Conservation (phyloP, 176 grass and related monocot genomes). For the Oryza punctata region DNA sequence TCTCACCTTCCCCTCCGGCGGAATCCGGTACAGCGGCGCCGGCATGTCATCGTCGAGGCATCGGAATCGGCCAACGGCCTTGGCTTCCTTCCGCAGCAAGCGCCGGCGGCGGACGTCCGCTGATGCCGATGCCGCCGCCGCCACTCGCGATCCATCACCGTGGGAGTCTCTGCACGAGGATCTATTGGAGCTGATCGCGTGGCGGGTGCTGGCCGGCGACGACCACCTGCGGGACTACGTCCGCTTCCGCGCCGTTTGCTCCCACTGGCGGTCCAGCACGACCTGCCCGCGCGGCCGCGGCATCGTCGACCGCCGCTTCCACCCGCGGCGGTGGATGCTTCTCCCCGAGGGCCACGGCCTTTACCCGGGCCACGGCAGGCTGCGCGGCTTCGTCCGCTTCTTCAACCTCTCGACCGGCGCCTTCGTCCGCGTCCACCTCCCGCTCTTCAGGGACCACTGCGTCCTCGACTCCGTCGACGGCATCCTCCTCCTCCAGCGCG, state of each 20-base stretch:
- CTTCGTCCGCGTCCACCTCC: neutral
- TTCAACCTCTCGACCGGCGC: neutral
- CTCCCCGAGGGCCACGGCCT: neutral
- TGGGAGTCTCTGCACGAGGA: neutral
- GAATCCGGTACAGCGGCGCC: no score
- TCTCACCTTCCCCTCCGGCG: no score
- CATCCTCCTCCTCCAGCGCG: neutral
- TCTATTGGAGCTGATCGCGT: neutral
- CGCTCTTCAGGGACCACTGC: neutral
- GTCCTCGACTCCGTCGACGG: neutral
- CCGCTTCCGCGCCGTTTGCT: slow-evolving; percentile 1
- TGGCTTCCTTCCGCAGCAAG: neutral
- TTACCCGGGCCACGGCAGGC: neutral
- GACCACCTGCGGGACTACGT: neutral
- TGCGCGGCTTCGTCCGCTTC: neutral
- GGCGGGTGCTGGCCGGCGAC: neutral
- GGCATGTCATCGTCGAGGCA: neutral
- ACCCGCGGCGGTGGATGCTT: slow-evolving; percentile 15
- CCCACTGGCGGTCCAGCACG: neutral
- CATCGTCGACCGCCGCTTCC: slow-evolving; percentile 6
- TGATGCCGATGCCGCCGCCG: no score
- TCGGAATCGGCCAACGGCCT: neutral
- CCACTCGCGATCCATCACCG: neutral
- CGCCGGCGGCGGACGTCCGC: neutral
- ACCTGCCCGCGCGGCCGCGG: neutral